Conservation (phyloP, 169 alveolate species). For the Perkinsus marinus region DNA sequence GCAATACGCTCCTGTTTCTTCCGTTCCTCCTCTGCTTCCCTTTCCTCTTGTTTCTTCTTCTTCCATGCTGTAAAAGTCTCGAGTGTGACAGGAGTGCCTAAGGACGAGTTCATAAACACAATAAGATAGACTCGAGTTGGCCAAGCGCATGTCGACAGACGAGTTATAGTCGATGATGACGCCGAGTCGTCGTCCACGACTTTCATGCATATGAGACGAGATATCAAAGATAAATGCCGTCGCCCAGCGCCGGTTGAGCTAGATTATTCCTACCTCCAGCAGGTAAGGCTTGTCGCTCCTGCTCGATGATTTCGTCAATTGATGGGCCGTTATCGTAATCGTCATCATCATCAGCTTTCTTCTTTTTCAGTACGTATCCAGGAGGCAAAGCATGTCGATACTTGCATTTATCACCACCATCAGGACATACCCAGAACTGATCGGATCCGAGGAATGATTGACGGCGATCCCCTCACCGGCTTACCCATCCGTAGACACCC, state of each 20-base stretch:
- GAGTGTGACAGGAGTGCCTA: constrained; percentile 72
- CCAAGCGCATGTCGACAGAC: too few relatives aligned
- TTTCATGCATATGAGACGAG: too few relatives aligned
- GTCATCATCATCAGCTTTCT: constrained; percentile 43
- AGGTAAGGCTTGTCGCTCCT: constrained; percentile 53
- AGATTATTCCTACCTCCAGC: neutral
- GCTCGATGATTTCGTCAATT: constrained; percentile 80
- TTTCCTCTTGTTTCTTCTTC: constrained; percentile 50
- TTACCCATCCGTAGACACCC: constrained; percentile 10
- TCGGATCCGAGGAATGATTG: constrained; percentile 66
- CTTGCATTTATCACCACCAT: constrained; percentile 92
- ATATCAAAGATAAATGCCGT: too few relatives aligned
- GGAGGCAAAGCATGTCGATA: constrained; percentile 93
- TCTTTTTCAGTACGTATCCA: constrained; percentile 65
- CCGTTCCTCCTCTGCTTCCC: constrained; percentile 52
- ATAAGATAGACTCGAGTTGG: too few relatives aligned
- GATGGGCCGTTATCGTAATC: constrained; percentile 42
- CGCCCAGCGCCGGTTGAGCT: too few relatives aligned
- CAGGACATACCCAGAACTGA: constrained; percentile 99
- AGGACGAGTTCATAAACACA: neutral
- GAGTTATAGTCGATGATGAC: too few relatives aligned
- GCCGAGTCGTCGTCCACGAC: too few relatives aligned
- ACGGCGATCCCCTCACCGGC: neutral
- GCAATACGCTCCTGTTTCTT: constrained; percentile 51
- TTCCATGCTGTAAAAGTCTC: constrained; percentile 82